Evolutionary conservation across 2,329 filamentous ascomycete species (phyloP).

Genomic region (Alternaria tenuissima): DNA sequence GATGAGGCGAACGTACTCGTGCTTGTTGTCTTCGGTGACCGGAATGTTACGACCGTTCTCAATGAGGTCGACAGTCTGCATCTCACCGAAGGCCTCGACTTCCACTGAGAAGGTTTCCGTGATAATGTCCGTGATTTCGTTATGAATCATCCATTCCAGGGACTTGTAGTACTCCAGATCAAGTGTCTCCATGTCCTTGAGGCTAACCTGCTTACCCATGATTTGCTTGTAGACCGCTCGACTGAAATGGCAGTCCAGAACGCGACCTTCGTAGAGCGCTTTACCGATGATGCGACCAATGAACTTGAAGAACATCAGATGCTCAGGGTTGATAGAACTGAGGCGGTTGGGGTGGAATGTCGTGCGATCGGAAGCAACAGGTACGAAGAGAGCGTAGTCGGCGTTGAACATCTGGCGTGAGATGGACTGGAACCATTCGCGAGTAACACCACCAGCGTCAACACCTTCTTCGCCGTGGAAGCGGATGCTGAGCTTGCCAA

Average conservation of each 20-base stretch:
- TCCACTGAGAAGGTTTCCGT: slow-evolving; percentile 96
- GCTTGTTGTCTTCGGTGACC: slow-evolving; percentile 98
- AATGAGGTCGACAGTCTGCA: slow-evolving; percentile 84
- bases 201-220: slow-evolving; percentile 89
- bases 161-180: slow-evolving; percentile 99
- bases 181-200: slow-evolving; percentile 99
- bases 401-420: slow-evolving; percentile 98
- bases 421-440: slow-evolving; percentile 99
- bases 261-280: slow-evolving; percentile 92
- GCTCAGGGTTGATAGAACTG: slow-evolving; percentile 92
- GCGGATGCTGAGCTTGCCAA: slow-evolving; percentile 95
- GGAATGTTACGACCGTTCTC: slow-evolving; percentile 88
- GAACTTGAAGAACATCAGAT: slow-evolving; percentile 98
- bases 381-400: slow-evolving; percentile 95
- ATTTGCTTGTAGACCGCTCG: slow-evolving; percentile 98
- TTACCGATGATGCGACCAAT: slow-evolving; percentile 98
- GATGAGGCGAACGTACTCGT: slow-evolving; percentile 93
- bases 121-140: slow-evolving; percentile 97
- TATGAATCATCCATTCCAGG: slow-evolving; percentile 96
- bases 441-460: slow-evolving; percentile 94
- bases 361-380: slow-evolving; percentile 94
- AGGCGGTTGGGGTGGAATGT: slow-evolving; percentile 98
- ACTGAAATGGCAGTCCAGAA: slow-evolving; percentile 98
- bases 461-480: slow-evolving; percentile 98
- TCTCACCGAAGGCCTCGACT: slow-evolving; percentile 91